A percentile compares a stretch with the other conserved stretches of the same genome.
phyloP scores from a whole-genome alignment of 179 eudicot genomes.

The Kewa caespitosa region DNA sequence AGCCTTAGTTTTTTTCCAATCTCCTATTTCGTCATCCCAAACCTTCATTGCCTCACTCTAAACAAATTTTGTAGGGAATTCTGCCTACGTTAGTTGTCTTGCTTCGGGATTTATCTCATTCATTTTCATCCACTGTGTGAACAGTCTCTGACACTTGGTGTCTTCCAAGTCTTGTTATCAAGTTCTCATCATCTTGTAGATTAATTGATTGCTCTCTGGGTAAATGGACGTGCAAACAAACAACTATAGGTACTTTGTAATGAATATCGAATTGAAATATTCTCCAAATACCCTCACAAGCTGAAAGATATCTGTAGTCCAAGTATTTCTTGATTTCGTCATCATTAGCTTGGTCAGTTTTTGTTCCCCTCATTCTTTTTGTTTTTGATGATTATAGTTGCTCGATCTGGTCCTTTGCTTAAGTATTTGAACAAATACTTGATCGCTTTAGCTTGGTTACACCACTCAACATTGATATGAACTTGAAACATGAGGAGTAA shows the following conservation, averaged over 20 bases:
- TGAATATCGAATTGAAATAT: constrained; percentile 5
- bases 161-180: background rate
- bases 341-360: background rate
- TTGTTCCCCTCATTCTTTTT: background rate
- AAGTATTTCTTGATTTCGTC: background rate
- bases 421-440: constrained; percentile 17
- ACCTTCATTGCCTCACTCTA: background rate
- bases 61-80: background rate
- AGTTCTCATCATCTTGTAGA: background rate
- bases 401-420: background rate
- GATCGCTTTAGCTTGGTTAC: background rate
- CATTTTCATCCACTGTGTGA: constrained; percentile 5
- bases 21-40: background rate
- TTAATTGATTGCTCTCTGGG: background rate
- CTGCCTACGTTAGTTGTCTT: background rate
- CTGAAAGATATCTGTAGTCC: constrained; percentile 7
- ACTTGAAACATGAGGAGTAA: background rate
- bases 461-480: constrained; percentile 15
- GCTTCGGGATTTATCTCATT: background rate
- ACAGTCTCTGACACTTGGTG: background rate
- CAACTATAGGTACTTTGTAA: background rate
- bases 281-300: constrained; percentile 4
- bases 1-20: no score
- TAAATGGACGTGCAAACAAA: background rate
- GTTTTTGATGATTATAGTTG: background rate